Percentiles rank a stretch among this genome's conserved stretches.
Conservation (phyloP, 2,329 filamentous ascomycete species). For the Pestalotiopsis sp. region DNA sequence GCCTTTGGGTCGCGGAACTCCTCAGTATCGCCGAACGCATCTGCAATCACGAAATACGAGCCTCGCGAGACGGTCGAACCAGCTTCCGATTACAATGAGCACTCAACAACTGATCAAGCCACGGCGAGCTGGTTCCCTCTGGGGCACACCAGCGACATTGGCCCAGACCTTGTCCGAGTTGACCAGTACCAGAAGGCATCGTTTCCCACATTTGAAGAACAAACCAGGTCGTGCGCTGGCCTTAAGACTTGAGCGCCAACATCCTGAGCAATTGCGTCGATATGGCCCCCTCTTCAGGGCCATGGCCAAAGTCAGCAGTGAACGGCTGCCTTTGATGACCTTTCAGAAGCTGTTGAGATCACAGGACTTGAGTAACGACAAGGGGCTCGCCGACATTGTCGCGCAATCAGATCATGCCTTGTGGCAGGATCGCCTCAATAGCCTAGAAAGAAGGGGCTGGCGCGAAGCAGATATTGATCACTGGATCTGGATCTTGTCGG, state of each 20-base stretch:
- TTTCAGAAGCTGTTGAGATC: slow-evolving; percentile 27
- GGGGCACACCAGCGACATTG: slow-evolving; percentile 15
- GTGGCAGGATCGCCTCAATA: slow-evolving; percentile 35
- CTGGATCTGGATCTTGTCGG: slow-evolving; percentile 46
- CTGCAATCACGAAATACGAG: background rate
- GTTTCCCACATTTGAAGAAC: slow-evolving; percentile 20
- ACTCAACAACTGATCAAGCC: background rate
- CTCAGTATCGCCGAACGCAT: too few relatives aligned
- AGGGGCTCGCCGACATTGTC: slow-evolving; percentile 17
- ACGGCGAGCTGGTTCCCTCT: slow-evolving; percentile 15
- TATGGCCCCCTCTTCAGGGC: slow-evolving; percentile 14
- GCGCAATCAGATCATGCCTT: slow-evolving; percentile 21
- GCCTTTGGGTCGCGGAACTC: too few relatives aligned
- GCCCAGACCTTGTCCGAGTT: slow-evolving; percentile 26
- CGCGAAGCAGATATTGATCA: slow-evolving; percentile 36
- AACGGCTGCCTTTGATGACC: slow-evolving; percentile 31
- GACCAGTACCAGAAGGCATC: slow-evolving; percentile 20
- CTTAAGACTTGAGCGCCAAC: slow-evolving; percentile 25
- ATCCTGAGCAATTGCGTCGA: slow-evolving; percentile 19
- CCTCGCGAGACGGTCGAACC: background rate
- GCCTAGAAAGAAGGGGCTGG: slow-evolving; percentile 35
- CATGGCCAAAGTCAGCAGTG: slow-evolving; percentile 21
- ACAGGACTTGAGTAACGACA: slow-evolving; percentile 25
- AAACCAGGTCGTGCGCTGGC: slow-evolving; percentile 29
- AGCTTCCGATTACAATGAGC: background rate